phyloP scores from a whole-genome alignment of 345 rosid species.

The Syzygium aromaticum region DNA sequence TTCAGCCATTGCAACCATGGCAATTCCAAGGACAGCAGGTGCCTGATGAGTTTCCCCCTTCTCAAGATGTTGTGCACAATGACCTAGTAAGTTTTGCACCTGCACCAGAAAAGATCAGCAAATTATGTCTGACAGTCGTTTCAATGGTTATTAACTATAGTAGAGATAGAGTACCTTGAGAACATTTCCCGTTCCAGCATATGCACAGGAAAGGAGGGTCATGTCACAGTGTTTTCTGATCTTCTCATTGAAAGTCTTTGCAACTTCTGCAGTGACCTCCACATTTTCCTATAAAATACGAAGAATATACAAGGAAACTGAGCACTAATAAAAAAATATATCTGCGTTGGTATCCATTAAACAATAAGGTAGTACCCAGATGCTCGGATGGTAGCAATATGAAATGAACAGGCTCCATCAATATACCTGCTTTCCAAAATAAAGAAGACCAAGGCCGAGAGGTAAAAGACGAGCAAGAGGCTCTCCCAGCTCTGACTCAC shows the following conservation, averaged over 20 bases:
- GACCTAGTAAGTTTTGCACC: conserved; percentile 89
- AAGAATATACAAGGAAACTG: background rate
- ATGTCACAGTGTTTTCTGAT: conserved; percentile 89
- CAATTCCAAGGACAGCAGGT: conserved; percentile 93
- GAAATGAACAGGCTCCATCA: background rate
- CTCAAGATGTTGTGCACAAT: conserved; percentile 86
- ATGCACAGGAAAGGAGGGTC: conserved; percentile 93
- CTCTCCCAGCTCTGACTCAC: conserved; percentile 73
- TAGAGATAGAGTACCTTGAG: conserved; percentile 55
- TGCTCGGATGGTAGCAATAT: background rate
- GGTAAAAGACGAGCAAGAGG: conserved; percentile 80
- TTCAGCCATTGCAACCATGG: conserved; percentile 99
- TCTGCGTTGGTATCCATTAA: background rate
- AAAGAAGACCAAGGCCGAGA: conserved; percentile 91
- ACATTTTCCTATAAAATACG: conserved; percentile 55
- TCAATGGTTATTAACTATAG: background rate
- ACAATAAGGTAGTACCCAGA: conserved; percentile 1
- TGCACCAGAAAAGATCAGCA: conserved; percentile 15
- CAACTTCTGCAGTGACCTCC: conserved; percentile 94
- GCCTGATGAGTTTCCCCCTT: conserved; percentile 88
- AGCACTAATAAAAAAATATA: background rate
- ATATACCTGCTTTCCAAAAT: conserved; percentile 92
- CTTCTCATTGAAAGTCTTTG: conserved; percentile 86
- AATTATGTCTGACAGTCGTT: background rate
- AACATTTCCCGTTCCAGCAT: conserved; percentile 97